Base-by-base conservation (phyloP, 108 stramenopile genomes). In the Thalassiosira profunda region DNA sequence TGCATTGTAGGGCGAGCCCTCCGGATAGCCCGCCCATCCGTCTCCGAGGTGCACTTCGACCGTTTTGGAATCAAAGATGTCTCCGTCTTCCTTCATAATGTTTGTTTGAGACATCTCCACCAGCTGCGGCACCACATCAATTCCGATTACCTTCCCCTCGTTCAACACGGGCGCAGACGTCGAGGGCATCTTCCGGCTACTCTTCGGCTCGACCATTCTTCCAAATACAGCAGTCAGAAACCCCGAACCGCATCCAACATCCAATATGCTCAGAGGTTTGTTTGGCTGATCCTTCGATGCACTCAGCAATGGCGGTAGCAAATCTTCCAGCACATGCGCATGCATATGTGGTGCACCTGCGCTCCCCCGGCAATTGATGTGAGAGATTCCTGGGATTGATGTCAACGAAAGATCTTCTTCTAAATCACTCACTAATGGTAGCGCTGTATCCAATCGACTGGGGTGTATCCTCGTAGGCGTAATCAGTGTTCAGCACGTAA, bases 301-400 rank as follows among this genome's bases (percentile, higher is more conserved):
- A 41, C 48, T 48, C 20, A 59, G 25, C 28, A 94, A 44, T 0
- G 75, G 67, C 10, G 91, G 88, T 12, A 80, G 56, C 41, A 98
- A 79, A 49, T 93, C 92, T 63, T 98, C 96, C 60, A 98, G 61
- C 5, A 81, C 97, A 58, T 97, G 88, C 1, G 95, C 97, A 79
- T 99, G 98, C 97, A 99, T 98, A 67, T 99, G 98, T 18, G 98
- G 98, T 15, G 98, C 98, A 8, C 86, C 87, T 40, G n/a, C n/a
- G n/a, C n/a, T n/a, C n/a, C n/a, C n/a, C n/a, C n/a, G n/a, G n/a
- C n/a, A n/a, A n/a, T n/a, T n/a, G n/a, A n/a, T n/a, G n/a, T n/a
- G n/a, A n/a, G n/a, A n/a, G n/a, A n/a, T n/a, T n/a, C n/a, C n/a
- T n/a, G n/a, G n/a, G n/a, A n/a, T n/a, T n/a, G n/a, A n/a, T n/a